Evolutionary conservation across 345 rosid genomes (phyloP), one percentile per base, ranked within the genome.

Genomic region (Ricinus communis): DNA sequence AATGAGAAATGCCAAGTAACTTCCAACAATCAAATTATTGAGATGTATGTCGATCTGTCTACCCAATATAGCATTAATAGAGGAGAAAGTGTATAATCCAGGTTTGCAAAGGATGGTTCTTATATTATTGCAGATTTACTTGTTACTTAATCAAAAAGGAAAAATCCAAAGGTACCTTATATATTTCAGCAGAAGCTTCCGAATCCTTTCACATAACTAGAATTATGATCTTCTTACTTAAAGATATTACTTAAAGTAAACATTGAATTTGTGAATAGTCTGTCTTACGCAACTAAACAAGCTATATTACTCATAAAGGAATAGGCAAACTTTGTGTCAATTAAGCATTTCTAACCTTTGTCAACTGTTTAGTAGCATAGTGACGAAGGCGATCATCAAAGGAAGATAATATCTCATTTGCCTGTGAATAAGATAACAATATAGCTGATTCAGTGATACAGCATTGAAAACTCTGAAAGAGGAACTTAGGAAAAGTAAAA

Each of bases 301-400:
- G 24, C 11, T 52, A 41, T 15, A 55, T 15, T 8, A 27, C n/a
- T n/a, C 47, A 66, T 10, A 12, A 10, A 47, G n/a, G 22, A 68
- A 8, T 11, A 43, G 62, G 24, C 45, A 62, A 22, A 27, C 22
- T 27, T 70, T 18, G 25, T 24, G 41, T 51, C 27, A 62, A n/a
- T 50, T 27, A 50, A 69, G 59, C 9, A 49, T 36, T 6, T 53
- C 78, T 75, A 54, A 94, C 98, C 89, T 91, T 94, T 62, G 82
- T 85, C 85, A 94, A 81, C 75, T 94, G 98, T 67, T 83, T 95
- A 73, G 93, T 89, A 40, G 99, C 99, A 85, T 95, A 95, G 36
- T 10, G 87, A 38, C 99, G 87, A 4, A 92, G 96, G 11, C 99
- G 92, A 82, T 90, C 97, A 79, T 92, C 97, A 53, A 95, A 95